Evolutionary conservation across 345 rosid species (phyloP).

Genomic region (Pistacia integerrima): DNA sequence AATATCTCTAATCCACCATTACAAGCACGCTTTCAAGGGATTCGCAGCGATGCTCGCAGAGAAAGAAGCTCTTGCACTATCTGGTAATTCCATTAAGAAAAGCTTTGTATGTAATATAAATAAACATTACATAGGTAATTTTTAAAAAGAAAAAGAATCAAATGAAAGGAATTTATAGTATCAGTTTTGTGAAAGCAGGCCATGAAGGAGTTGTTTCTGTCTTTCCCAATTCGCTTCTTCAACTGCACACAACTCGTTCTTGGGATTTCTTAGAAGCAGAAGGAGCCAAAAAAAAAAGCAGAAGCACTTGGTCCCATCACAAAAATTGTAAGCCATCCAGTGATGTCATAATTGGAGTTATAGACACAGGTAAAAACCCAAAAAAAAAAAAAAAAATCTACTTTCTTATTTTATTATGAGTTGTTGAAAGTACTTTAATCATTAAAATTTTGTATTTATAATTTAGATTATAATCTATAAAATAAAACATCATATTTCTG

Average conservation of each 20-base stretch:
- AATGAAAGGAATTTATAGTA: no score
- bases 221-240: conserved; percentile 55
- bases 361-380: conserved; percentile 46
- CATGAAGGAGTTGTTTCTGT: conserved; percentile 58
- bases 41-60: conserved; percentile 79
- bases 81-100: conserved; percentile 36
- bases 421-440: not conserved
- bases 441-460: no score
- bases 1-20: conserved; percentile 50
- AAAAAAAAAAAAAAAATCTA: no score
- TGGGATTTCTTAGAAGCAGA: conserved; percentile 69
- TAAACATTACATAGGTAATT: no score
- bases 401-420: no score
- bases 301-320: conserved; percentile 16
- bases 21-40: conserved; percentile 65
- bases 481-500: no score
- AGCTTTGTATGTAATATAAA: no score
- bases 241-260: conserved; percentile 81
- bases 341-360: conserved; percentile 64
- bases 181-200: conserved; percentile 29
- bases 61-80: conserved; percentile 62
- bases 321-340: conserved; percentile 24
- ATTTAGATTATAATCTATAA: no score
- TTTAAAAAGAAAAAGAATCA: no score
- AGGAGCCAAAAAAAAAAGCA: not conserved